phyloP scores from a whole-genome alignment of 1,284 basidiomycete genomes.

The Fomes fomentarius region DNA sequence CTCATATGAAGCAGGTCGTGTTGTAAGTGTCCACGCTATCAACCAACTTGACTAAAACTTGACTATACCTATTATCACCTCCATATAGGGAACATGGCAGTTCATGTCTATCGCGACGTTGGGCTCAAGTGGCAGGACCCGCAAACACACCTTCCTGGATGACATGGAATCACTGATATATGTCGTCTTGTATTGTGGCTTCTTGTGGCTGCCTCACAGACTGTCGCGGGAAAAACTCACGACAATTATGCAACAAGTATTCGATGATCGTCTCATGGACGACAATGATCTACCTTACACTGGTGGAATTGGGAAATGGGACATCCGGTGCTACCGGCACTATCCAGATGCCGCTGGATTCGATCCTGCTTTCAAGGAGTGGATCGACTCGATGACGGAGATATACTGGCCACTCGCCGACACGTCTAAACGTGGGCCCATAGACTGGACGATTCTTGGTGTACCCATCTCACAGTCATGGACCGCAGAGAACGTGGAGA shows the following conservation, averaged over 20 bases:
- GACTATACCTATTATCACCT: background rate
- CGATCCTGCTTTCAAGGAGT: no score
- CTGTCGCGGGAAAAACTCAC: background rate
- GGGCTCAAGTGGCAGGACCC: background rate
- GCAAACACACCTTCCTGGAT: conserved; percentile 5
- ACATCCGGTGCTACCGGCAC: no score
- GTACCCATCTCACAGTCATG: no score
- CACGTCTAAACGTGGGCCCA: no score
- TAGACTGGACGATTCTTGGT: no score
- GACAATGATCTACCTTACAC: background rate
- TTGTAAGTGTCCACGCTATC: no score
- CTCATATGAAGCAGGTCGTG: no score
- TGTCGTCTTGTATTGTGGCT: conserved; percentile 13
- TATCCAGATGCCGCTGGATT: no score
- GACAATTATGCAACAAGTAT: background rate
- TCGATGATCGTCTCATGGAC: background rate
- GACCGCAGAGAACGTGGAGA: no score
- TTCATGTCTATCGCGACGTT: conserved; percentile 9
- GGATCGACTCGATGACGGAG: no score
- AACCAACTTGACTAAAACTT: background rate
- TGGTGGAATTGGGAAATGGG: background rate
- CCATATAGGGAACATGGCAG: conserved; percentile 13
- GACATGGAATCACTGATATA: conserved; percentile 21
- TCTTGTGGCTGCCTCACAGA: conserved; percentile 9
- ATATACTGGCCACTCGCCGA: no score